Conservation (phyloP, 2,329 filamentous ascomycete species). For the Pseudogymnoascus sp. region DNA sequence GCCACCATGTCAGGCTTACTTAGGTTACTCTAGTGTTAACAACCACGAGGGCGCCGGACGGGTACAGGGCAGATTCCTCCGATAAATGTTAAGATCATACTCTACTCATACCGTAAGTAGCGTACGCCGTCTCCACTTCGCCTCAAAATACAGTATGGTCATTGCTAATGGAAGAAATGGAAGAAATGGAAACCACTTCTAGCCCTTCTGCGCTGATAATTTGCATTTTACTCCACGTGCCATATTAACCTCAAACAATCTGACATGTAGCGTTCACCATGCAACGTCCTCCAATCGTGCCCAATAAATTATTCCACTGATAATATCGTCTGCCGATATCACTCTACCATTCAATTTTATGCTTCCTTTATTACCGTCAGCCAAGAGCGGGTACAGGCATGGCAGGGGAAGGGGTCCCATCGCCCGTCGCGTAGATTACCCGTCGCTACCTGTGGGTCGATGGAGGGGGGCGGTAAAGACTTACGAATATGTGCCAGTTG, state of each 20-base stretch:
- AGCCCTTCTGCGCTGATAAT: neutral
- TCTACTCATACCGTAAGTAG: neutral
- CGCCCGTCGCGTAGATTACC: constrained; percentile 1
- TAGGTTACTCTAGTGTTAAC: neutral
- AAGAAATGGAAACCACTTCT: neutral
- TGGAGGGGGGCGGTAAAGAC: neutral
- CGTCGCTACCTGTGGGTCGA: neutral
- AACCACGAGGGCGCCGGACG: neutral
- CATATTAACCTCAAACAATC: neutral
- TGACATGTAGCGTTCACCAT: neutral
- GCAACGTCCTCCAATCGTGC: neutral
- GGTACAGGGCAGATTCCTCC: neutral
- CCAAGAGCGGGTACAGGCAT: neutral
- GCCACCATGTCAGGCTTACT: neutral
- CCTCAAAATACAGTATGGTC: neutral
- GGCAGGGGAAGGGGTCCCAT: neutral
- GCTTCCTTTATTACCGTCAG: neutral
- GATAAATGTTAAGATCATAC: neutral
- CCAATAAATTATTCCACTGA: neutral
- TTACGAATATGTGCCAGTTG: neutral
- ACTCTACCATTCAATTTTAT: neutral
- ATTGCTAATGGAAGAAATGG: neutral
- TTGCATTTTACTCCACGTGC: neutral
- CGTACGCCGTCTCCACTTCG: neutral
- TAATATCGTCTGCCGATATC: neutral